phyloP scores from a whole-genome alignment of 352 stramenopile species.

The Blastocystis sp. region DNA sequence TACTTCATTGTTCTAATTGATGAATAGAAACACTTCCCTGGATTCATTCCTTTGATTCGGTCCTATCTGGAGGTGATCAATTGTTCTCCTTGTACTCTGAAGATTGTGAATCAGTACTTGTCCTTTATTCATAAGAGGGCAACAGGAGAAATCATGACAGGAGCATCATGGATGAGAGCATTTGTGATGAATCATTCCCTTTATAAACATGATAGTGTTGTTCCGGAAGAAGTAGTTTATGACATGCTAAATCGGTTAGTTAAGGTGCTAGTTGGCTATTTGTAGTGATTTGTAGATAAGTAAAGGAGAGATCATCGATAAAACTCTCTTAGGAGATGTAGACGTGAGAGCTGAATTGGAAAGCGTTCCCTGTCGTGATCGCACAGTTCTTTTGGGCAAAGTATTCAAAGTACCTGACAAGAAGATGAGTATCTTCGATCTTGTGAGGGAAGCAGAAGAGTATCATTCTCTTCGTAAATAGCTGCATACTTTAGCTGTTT shows the following conservation, averaged over 20 bases:
- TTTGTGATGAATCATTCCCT: conserved; percentile 83
- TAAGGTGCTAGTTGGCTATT: background rate
- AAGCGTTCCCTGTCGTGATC: background rate
- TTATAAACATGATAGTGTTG: conserved; percentile 83
- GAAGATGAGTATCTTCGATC: conserved; percentile 13
- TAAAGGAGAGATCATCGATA: conserved; percentile 14
- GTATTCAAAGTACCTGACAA: conserved; percentile 47
- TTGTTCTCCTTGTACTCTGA: conserved; percentile 80
- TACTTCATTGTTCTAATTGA: background rate
- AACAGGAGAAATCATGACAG: conserved; percentile 83
- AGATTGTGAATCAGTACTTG: conserved; percentile 71
- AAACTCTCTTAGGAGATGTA: conserved; percentile 23
- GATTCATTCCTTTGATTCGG: conserved; percentile 84
- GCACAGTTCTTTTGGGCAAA: conserved; percentile 18
- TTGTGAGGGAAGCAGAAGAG: conserved; percentile 11
- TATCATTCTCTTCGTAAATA: conserved; percentile 3
- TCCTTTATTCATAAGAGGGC: conserved; percentile 80
- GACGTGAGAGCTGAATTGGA: background rate
- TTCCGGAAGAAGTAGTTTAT: conserved; percentile 68
- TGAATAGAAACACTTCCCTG: conserved; percentile 74
- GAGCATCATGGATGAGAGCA: conserved; percentile 83
- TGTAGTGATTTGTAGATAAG: conserved; percentile 2
- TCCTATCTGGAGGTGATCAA: conserved; percentile 88
- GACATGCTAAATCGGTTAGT: conserved; percentile 68
- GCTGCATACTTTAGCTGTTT: background rate